Evolutionary conservation across 2,329 filamentous ascomycete species (phyloP), one percentile per base, ranked within the genome.

Genomic region (Moelleriella libera): DNA sequence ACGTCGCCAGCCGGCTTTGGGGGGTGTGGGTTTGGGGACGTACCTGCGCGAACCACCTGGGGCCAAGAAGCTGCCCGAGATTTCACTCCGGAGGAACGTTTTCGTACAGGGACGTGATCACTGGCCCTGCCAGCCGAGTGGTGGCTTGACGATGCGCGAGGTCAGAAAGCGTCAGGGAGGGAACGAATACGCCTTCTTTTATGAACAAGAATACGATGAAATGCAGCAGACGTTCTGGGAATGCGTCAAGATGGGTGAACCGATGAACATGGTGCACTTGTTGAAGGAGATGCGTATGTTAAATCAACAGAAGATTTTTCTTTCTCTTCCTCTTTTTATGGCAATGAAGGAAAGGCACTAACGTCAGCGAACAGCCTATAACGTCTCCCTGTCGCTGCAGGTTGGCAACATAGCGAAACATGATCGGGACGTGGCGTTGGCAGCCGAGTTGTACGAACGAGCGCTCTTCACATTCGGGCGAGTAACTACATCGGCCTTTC

Each of bases 401-500:
- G 88, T 94, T 30, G 94, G 87, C 51, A 87, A 88, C 60, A 85
- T 97, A 45, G 88, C 88, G 10, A 90, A 92, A 61, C 85, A 95
- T 54, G 88, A 96, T 59, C 80, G 88, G 47, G 92, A 97, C 59
- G 83, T 88, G 61, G 80, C 89, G 1, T 77, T 92, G 4, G 82
- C 90, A 0, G 83, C 87, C 4, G 89, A 97, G 57, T 75, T 97
- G 2, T 79, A 94, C 47, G 90, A 97, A 66, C 78, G 92, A 43
- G 89, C 90, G 0, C 74, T 98, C 5, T 97, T 96, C 67, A 85
- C 86, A 0, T 90, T 97, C 60, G 92, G 90, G n/a, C 79, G 90
- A 39, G 85, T 88, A 4, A 81, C 88, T 0, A 82, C 92, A 50
- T 90, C 87, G 7, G 79, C 84, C 0, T 98, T 97, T 61, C 74